Evolutionary conservation across 768 basidiomycete species (phyloP).

Genomic region (Mycena capillaripes): DNA sequence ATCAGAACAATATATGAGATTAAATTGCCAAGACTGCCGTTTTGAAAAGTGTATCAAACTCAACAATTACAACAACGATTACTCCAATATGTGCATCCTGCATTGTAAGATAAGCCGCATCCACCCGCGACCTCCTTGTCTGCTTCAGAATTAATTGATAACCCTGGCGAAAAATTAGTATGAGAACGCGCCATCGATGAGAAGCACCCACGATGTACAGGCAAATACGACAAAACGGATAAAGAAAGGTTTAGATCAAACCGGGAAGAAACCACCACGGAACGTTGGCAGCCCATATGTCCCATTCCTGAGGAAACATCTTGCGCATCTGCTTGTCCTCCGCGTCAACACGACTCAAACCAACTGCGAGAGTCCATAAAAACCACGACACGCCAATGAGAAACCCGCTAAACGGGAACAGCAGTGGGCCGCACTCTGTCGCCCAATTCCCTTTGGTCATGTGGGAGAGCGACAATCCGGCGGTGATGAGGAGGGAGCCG

Average conservation of each 20-base stretch:
- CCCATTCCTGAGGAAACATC: conserved; percentile 60
- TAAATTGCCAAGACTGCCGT: no score
- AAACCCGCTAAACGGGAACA: conserved; percentile 39
- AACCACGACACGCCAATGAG: conserved; percentile 55
- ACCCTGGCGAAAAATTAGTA: background rate
- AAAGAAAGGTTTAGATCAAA: conserved; percentile 40
- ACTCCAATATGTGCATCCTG: no score
- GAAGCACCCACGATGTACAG: background rate
- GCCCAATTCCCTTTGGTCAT: conserved; percentile 57
- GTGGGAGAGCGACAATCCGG: conserved; percentile 56
- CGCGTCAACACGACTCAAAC: conserved; percentile 59
- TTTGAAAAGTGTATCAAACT: no score
- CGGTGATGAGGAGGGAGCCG: conserved; percentile 59
- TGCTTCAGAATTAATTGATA: background rate
- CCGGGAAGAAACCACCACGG: conserved; percentile 65
- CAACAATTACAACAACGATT: no score
- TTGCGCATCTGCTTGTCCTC: conserved; percentile 63
- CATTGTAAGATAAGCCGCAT: no score
- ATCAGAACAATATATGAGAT: no score
- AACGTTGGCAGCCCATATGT: conserved; percentile 56
- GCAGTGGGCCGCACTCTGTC: conserved; percentile 49
- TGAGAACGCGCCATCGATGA: no score
- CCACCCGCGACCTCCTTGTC: no score
- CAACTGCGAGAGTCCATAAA: conserved; percentile 58
- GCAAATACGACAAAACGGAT: background rate